Evolutionary conservation across 257 asterid genomes (phyloP).

Genomic region (Capsicum pubescens): DNA sequence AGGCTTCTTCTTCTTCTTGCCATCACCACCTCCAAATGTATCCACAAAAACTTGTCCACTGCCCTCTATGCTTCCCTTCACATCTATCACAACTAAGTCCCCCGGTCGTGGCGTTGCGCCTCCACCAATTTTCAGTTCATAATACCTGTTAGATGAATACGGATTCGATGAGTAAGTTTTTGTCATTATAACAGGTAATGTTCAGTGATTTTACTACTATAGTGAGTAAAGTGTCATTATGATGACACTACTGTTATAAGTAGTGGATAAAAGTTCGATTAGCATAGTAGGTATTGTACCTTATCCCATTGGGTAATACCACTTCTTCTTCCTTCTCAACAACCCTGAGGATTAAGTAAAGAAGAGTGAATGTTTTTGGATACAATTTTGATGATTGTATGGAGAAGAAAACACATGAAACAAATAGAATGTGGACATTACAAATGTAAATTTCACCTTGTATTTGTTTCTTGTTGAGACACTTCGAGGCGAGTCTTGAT

Average conservation of each 20-base stretch:
- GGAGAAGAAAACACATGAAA: not conserved
- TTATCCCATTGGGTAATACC: conserved; percentile 76
- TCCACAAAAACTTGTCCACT: conserved; percentile 66
- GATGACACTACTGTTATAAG: no score
- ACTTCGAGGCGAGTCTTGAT: conserved; percentile 84
- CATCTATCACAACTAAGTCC: conserved; percentile 81
- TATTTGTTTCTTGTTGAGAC: conserved; percentile 64
- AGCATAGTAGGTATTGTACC: conserved; percentile 38
- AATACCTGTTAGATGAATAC: conserved; percentile 47
- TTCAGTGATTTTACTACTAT: not conserved
- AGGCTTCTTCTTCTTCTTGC: conserved; percentile 46
- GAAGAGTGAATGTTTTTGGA: not conserved
- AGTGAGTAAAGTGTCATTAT: not conserved
- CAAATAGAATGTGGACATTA: not conserved
- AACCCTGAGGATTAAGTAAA: conserved; percentile 51
- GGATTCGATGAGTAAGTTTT: not conserved
- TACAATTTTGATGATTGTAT: not conserved
- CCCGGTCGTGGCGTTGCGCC: conserved; percentile 68
- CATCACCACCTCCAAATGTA: conserved; percentile 57
- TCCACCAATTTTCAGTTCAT: conserved; percentile 72
- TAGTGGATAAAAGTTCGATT: not conserved
- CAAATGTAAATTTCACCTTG: conserved; percentile 49
- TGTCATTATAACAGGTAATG: not conserved
- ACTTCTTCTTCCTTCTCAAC: conserved; percentile 85
- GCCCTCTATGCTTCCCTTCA: conserved; percentile 66